A percentile compares a stretch with the other conserved stretches of the same genome.
Conservation (phyloP, 1,284 basidiomycete species). For the Sanghuangporus weigelae region DNA sequence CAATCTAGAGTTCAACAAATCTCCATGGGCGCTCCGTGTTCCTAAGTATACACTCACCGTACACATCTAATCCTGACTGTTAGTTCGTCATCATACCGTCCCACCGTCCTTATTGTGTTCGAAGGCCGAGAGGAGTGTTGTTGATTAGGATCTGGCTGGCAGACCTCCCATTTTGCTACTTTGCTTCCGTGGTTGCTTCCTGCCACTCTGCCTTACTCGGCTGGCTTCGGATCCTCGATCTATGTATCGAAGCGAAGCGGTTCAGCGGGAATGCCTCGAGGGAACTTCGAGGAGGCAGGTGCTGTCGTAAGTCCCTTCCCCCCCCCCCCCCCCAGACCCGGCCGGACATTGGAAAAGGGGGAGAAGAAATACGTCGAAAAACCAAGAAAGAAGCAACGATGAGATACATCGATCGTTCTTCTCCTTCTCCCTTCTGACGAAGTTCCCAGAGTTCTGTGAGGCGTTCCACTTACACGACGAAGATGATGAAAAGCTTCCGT, state of each 20-base stretch:
- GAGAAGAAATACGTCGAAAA: neutral
- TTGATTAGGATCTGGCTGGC: neutral
- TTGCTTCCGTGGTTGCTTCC: neutral
- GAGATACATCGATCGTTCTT: neutral
- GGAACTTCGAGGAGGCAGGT: neutral
- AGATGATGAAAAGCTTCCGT: no score
- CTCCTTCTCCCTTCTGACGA: neutral
- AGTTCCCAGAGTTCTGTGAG: neutral
- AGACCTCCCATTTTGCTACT: neutral
- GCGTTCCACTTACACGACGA: no score
- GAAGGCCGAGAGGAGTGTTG: neutral
- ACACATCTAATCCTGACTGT: neutral
- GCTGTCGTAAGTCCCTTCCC: neutral
- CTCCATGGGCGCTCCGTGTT: neutral
- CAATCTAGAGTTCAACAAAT: neutral
- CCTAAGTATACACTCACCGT: neutral
- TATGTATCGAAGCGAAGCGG: neutral
- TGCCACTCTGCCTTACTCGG: neutral
- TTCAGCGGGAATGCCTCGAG: neutral
- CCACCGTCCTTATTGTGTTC: neutral
- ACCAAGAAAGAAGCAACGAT: neutral
- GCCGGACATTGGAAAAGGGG: neutral
- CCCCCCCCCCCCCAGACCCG: no score
- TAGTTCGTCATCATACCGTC: neutral
- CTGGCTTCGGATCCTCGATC: neutral